Base-by-base conservation (phyloP, 441 rosid species). In the Flueggea neowawraea region DNA sequence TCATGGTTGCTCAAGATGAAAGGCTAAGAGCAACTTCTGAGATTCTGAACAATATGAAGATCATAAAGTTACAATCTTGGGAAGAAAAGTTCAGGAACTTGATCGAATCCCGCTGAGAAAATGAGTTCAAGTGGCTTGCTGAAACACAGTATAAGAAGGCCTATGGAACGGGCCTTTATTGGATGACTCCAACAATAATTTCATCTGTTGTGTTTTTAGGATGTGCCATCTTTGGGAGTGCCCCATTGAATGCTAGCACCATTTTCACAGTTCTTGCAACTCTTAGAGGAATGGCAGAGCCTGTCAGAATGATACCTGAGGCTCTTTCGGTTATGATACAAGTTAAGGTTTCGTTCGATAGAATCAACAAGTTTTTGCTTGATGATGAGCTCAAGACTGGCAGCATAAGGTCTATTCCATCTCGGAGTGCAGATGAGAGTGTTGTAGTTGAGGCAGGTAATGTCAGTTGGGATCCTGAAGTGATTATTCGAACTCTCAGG, bases 51-150 rank as follows among this genome's bases (percentile, higher is more conserved):
- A 85, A 71, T 69, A 86, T 90, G 91, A 93, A 90, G 78, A 80
- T 93, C 75, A 90, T 93, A 58, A 93, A 93, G 80, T 55, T 93
- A 57, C 98, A 93, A 52, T 85, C 98, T 3, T 93, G 97, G 98
- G 98, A 88, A 75, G 92, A 83, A 39, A 84, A 85, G 60, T 90
- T 93, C 80, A 88, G 79, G 80, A 70, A 69, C 58, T 63, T 78
- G 74, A 88, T 88, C 15, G 89, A 88, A 54, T 73, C 80, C 11
- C 58, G 14, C 53, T 88, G 98, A 31, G 85, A 63, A 12, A 78
- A 64, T 0, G 98, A 93, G 63, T 84, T 93, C 71, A 82, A 81
- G 76, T 93, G 97, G 97, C 69, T 93, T 74, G 53, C 87, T 32
- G 78, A 81, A 58, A 65, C 75, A 31, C 91, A 86, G 78, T 17